Conservation (phyloP, 2,329 filamentous ascomycete species). For the Aspergillus bombycis region DNA sequence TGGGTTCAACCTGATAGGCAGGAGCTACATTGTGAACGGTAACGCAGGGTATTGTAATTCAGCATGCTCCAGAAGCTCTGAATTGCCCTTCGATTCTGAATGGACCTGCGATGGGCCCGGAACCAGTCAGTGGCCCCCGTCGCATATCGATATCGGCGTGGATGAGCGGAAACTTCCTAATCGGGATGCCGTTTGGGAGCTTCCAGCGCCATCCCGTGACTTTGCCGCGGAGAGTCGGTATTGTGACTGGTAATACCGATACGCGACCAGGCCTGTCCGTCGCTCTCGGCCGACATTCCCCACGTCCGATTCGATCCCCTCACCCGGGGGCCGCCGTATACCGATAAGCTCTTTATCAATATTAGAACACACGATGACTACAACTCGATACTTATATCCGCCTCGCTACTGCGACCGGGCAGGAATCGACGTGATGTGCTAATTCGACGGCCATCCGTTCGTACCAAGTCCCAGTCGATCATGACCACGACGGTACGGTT, state of each 20-base stretch:
- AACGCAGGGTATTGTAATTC: slow-evolving; percentile 1
- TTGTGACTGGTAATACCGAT: slow-evolving; percentile 3
- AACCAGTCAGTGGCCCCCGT: slow-evolving; percentile 13
- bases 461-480: background rate
- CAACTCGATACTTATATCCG: background rate
- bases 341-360: slow-evolving; percentile 2
- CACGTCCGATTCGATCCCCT: slow-evolving; percentile 5
- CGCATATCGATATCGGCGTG: slow-evolving; percentile 1
- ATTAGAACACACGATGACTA: background rate
- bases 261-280: background rate
- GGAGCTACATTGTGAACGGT: slow-evolving; percentile 3
- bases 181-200: background rate
- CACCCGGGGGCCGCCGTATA: slow-evolving; percentile 9
- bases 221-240: slow-evolving; percentile 26
- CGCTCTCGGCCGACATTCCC: slow-evolving; percentile 21
- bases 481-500: background rate
- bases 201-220: slow-evolving; percentile 17
- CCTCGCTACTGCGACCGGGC: background rate
- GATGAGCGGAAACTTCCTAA: slow-evolving; percentile 22
- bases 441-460: background rate
- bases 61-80: background rate
- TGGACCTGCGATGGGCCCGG: slow-evolving; percentile 11
- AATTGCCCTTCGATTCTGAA: background rate
- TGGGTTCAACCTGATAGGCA: slow-evolving; percentile 6
- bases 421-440: background rate